phyloP scores from a whole-genome alignment of 192 early-diverging fungal species.

The Coemansia sp. region DNA sequence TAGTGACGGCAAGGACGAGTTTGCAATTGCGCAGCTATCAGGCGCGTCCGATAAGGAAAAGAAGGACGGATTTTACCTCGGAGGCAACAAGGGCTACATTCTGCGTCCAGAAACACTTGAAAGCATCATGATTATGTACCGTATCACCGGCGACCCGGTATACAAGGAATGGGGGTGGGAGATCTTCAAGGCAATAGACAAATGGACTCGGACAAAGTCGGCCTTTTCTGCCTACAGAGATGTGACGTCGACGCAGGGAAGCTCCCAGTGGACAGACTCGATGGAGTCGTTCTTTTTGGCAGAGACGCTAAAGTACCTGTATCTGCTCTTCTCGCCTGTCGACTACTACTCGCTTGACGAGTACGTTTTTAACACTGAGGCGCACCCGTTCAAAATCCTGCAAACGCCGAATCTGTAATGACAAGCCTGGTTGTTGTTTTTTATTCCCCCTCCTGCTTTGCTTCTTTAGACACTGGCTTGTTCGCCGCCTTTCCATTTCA shows the following conservation, averaged over 20 bases:
- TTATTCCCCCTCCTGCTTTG: neutral
- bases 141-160: conserved; percentile 76
- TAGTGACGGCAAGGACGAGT: conserved; percentile 18
- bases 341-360: conserved; percentile 74
- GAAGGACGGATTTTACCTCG: conserved; percentile 39
- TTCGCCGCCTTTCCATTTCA: neutral
- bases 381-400: conserved; percentile 80
- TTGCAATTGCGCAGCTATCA: conserved; percentile 24
- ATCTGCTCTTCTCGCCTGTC: conserved; percentile 77
- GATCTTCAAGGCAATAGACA: conserved; percentile 85
- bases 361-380: conserved; percentile 95
- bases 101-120: conserved; percentile 84
- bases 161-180: conserved; percentile 82
- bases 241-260: conserved; percentile 40
- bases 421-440: too few relatives aligned
- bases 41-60: conserved; percentile 20
- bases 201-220: conserved; percentile 67
- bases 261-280: conserved; percentile 29
- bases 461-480: neutral
- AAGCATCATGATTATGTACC: conserved; percentile 83
- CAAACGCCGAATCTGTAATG: conserved; percentile 6
- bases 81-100: conserved; percentile 54
- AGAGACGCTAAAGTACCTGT: conserved; percentile 94
- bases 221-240: conserved; percentile 65
- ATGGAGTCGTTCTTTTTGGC: conserved; percentile 71